A percentile compares a stretch with the other conserved stretches of the same genome.
Evolutionary conservation across 257 asterid genomes (phyloP).

Genomic region (Nicotiana tabacum): DNA sequence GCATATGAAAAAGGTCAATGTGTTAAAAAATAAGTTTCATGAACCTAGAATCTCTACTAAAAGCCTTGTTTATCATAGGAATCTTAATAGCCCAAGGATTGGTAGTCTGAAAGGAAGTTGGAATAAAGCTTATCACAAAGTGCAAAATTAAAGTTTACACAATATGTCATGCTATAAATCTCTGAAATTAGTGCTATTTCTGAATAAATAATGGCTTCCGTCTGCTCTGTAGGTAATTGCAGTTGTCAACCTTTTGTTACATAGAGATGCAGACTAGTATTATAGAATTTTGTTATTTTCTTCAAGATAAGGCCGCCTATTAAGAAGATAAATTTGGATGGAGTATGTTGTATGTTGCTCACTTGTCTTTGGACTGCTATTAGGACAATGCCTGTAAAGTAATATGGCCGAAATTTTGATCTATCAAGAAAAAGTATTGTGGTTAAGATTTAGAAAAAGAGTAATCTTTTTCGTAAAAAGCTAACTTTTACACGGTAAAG

Average conservation of each 20-base stretch:
- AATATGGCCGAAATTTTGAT: neutral
- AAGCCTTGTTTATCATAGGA: neutral
- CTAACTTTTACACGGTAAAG: neutral
- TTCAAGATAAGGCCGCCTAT: neutral
- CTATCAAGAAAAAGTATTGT: neutral
- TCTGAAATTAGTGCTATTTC: neutral
- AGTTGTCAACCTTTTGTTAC: neutral
- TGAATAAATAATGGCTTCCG: neutral
- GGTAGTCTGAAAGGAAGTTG: neutral
- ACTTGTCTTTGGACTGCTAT: neutral
- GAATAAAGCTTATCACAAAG: neutral
- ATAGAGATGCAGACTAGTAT: neutral
- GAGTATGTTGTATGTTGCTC: neutral
- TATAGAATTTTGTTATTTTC: neutral
- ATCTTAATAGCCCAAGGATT: neutral
- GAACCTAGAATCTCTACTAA: neutral
- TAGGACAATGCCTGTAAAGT: neutral
- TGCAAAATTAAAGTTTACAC: conserved; percentile 1
- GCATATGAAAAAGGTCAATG: neutral
- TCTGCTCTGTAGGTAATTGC: neutral
- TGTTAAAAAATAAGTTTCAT: neutral
- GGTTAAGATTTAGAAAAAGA: neutral
- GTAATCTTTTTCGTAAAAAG: neutral
- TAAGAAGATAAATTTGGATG: neutral
- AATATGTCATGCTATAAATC: neutral